Conservation (phyloP, 768 basidiomycete species). For the Suillus luteus region DNA sequence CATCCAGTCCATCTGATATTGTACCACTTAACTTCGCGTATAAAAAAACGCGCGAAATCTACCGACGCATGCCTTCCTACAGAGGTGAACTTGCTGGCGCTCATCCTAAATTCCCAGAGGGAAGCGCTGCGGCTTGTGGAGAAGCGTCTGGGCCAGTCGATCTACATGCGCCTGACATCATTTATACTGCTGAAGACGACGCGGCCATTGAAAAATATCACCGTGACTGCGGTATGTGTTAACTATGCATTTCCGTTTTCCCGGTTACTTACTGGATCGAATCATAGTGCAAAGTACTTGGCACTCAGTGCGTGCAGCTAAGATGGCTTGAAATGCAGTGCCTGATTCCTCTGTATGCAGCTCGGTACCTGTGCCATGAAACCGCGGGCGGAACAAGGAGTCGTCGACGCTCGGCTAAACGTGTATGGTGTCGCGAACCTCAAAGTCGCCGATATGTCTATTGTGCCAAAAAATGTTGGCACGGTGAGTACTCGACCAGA, state of each 20-base stretch:
- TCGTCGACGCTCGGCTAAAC: slow-evolving; percentile 59
- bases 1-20: slow-evolving; percentile 20
- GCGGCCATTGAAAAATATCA: slow-evolving; percentile 34
- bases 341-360: slow-evolving; percentile 35
- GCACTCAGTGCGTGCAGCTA: slow-evolving; percentile 41
- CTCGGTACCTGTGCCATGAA: slow-evolving; percentile 68
- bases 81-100: slow-evolving; percentile 39
- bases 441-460: slow-evolving; percentile 32
- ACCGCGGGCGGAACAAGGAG: slow-evolving; percentile 53
- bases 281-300: slow-evolving; percentile 42
- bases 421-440: slow-evolving; percentile 53
- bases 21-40: slow-evolving; percentile 21
- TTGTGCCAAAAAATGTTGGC: slow-evolving; percentile 37
- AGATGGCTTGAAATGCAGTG: background rate
- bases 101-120: slow-evolving; percentile 40
- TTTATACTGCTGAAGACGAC: slow-evolving; percentile 41
- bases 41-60: slow-evolving; percentile 22
- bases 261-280: background rate
- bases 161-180: slow-evolving; percentile 38
- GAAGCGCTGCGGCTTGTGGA: slow-evolving; percentile 12
- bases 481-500: slow-evolving; percentile 22
- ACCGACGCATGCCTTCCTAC: slow-evolving; percentile 32
- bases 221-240: slow-evolving; percentile 31
- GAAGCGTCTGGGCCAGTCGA: slow-evolving; percentile 33
- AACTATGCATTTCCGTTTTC: background rate